A percentile compares a stretch with the other conserved stretches of the same genome.
phyloP scores from a whole-genome alignment of 2,329 filamentous ascomycete species.

The Phaeomoniella chlamydospora region DNA sequence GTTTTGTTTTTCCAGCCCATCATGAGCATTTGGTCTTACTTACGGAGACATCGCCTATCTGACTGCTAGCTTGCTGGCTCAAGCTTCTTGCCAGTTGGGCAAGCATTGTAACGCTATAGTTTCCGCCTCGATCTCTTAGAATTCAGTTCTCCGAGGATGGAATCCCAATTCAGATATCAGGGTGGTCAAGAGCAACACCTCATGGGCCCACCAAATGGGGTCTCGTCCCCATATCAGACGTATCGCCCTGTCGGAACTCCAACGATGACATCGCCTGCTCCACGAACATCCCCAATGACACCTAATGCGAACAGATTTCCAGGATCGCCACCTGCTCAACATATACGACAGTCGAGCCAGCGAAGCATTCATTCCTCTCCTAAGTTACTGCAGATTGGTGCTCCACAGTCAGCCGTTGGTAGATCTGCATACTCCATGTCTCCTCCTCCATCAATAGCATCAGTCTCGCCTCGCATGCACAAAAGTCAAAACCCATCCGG shows the following conservation, averaged over 20 bases:
- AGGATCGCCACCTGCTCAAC: not conserved
- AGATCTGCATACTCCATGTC: constrained; percentile 24
- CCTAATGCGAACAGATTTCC: not conserved
- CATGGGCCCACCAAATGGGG: not conserved
- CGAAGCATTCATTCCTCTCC: constrained; percentile 24
- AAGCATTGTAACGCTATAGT: too few species aligned
- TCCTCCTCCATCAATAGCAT: constrained; percentile 18
- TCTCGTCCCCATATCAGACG: not conserved
- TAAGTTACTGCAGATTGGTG: constrained; percentile 14
- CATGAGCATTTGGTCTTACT: too few species aligned
- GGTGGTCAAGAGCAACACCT: not conserved
- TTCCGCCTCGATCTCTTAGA: too few species aligned
- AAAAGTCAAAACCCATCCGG: constrained; percentile 21
- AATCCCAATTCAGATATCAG: not conserved
- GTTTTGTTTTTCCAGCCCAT: too few species aligned
- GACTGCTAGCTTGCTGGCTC: too few species aligned
- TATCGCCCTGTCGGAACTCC: not conserved
- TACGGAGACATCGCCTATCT: too few species aligned
- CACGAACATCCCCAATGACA: not conserved
- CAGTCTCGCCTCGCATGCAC: constrained; percentile 9
- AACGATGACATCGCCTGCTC: not conserved
- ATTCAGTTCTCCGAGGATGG: too few species aligned
- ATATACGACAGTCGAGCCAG: constrained; percentile 7
- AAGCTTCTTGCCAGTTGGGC: too few species aligned
- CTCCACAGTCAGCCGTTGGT: constrained; percentile 13